Evolutionary conservation across 2,329 filamentous ascomycete species (phyloP), one percentile per base, ranked within the genome.

Genomic region (Ophiostoma sp.): DNA sequence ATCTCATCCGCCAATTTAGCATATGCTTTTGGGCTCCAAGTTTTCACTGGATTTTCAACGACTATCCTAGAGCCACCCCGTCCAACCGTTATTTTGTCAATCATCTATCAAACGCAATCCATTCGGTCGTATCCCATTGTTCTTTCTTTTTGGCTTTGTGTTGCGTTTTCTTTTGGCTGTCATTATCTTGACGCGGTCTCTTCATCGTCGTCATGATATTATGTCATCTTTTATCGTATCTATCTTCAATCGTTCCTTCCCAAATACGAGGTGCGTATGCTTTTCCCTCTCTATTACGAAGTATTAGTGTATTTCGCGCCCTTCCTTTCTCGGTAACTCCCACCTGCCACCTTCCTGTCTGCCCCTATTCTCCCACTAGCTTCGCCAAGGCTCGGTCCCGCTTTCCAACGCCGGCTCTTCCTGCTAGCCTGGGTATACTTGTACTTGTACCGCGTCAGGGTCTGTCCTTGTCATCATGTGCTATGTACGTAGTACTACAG

Each of bases 331-430:
- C 48, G 20, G 10, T 11, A 41, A 13, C 1, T 11, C 10, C n/a
- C 27, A 57, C n/a, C 52, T 57, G 52, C 44, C 44, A 48, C 44
- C 41, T 17, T 48, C 44, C 5, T 48, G 17, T 13, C 48, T 31
- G 52, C 52, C 52, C 52, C 52, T 57, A 57, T 57, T 52, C 3
- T 52, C 15, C 52, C 23, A 57, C 52, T 57, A 57, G 52, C 11
- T 8, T 27, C 52, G 52, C 52, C 52, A 57, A 57, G 52, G 52
- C 52, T 57, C 23, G 23, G 52, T 57, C 52, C 52, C 52, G 52
- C 52, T 57, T 57, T 57, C 52, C 52, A 57, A n/a, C n/a, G 17
- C 52, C 23, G 52, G 44, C 44, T 48, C 44, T 57, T 15, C 11
- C 39, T 41, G 39, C 39, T 41, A 41, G 39, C 39, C 15, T 15